Base-by-base conservation (phyloP, 352 stramenopile genomes). In the Pythium phragmitis region DNA sequence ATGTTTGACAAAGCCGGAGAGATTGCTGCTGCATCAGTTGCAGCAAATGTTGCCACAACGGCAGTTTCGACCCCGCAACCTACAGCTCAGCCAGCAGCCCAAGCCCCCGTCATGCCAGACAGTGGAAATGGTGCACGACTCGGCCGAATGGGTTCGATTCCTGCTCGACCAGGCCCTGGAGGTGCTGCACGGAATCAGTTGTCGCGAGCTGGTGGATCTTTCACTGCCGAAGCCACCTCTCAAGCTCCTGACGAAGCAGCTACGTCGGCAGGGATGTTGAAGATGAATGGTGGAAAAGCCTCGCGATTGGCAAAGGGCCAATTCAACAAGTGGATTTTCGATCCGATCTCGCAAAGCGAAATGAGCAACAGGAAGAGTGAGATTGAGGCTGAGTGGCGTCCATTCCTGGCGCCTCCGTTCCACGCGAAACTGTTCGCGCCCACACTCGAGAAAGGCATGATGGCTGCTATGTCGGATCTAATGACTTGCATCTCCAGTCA, bases 251-350 rank as follows among this genome's bases (percentile, higher is more conserved):
- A 79, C 23, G 69, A 72, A 45, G 57, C 69, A 14, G 67, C 71
- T 19, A 50, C 60, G 17, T 58, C 72, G 45, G 56, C 17, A 1
- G 51, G 59, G 7, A 60, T 89, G 54, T 51, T 93, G 19, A 88
- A 86, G 51, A 88, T 90, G 76, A 91, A 79, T 58, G 69, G 56
- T 0, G 82, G 73, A 39, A 94, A 94, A 52, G 64, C 55, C 11
- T 57, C 85, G 4, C 74, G 85, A 26, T 58, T 94, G 30, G 61
- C 70, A 4, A 90, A 88, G 56, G 82, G 77, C 4, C 83, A 89
- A 45, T 84, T 74, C 65, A 94, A 91, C 69, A 90, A 87, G 64
- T 96, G 87, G 87, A 75, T 94, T 52, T 93, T 96, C 50, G 85
- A 96, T 30, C 56, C 79, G 7, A 88, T 81, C 16, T 90, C 83